Base-by-base conservation (phyloP, 495 filamentous ascomycete genomes). In the Aspergillus affinis region DNA sequence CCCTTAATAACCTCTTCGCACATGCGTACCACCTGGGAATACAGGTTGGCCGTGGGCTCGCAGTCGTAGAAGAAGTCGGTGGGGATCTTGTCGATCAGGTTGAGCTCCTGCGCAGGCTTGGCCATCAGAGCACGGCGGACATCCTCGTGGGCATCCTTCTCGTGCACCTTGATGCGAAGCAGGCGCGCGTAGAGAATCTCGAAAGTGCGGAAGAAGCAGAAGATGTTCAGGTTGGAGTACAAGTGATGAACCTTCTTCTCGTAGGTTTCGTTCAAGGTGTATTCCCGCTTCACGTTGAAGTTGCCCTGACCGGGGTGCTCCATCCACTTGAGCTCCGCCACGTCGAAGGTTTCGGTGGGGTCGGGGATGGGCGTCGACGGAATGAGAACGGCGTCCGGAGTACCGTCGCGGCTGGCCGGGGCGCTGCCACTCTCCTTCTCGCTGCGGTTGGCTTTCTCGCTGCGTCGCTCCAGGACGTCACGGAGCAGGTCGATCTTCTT, bases 121-220 rank as follows among this genome's bases (percentile, higher is more conserved):
- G 79, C 79, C 9, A 81, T 73, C 19, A 76, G 62, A 21, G 88
- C 84, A 27, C 88, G 87, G 17, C 81, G 75, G 13, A 97, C 87
- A 66, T 90, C 88, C 57, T 86, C 80, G 32, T 80, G 80, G 19
- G 93, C 93, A 49, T 86, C 81, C 18, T 80, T 81, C 70, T 89
- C 90, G 65, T 86, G 84, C 27, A 85, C 76, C 77, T 97, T 97
- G 74, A 98, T 84, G 54, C 87, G 84, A 57, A 86, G 76, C 13
- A 99, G 82, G 41, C 95, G 88, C 61, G 88, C 85, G 72, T 93
- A 98, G 7, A 98, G 78, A 3, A 89, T 88, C 71, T 94, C 86
- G 73, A 98, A 96, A 41, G 93, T 85, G 19, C 89, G 88, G 78
- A 99, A 89, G 80, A 99, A 97, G 75, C 91, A 91, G 65, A 89